Evolutionary conservation across 2,329 filamentous ascomycete genomes (phyloP).

Genomic region (Ophiocordyceps camponoti-floridani): DNA sequence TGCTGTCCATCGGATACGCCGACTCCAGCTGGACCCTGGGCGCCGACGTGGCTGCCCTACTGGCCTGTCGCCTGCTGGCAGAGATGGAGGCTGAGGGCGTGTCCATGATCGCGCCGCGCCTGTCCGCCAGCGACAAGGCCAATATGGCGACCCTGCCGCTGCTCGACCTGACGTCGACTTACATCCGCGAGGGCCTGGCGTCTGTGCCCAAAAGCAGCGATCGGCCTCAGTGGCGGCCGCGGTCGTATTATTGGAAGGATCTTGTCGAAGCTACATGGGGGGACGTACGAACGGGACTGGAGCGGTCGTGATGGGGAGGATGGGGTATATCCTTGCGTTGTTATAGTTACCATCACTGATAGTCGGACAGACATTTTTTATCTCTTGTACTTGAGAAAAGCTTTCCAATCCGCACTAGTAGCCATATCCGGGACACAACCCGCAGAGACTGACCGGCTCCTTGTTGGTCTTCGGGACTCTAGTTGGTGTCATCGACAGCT

Average conservation of each 20-base stretch:
- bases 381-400: neutral
- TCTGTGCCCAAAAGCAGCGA: neutral
- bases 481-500: no score
- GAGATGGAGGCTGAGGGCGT: slow-evolving; percentile 26
- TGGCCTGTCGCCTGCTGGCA: slow-evolving; percentile 31
- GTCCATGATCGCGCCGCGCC: slow-evolving; percentile 23
- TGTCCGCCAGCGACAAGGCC: slow-evolving; percentile 11
- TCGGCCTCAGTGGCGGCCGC: neutral
- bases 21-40: slow-evolving; percentile 45
- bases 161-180: neutral
- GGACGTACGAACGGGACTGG: neutral
- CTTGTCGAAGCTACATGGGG: neutral
- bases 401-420: no score
- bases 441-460: no score
- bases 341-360: neutral
- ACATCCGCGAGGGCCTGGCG: neutral
- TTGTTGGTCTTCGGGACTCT: no score
- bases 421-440: no score
- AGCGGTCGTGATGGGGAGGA: neutral
- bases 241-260: neutral
- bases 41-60: slow-evolving; percentile 31
- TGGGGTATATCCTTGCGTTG: neutral
- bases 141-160: slow-evolving; percentile 10
- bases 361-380: neutral
- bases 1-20: slow-evolving; percentile 40